phyloP scores from a whole-genome alignment of 2,329 filamentous ascomycete species.

The Thielaviopsis punctulata region DNA sequence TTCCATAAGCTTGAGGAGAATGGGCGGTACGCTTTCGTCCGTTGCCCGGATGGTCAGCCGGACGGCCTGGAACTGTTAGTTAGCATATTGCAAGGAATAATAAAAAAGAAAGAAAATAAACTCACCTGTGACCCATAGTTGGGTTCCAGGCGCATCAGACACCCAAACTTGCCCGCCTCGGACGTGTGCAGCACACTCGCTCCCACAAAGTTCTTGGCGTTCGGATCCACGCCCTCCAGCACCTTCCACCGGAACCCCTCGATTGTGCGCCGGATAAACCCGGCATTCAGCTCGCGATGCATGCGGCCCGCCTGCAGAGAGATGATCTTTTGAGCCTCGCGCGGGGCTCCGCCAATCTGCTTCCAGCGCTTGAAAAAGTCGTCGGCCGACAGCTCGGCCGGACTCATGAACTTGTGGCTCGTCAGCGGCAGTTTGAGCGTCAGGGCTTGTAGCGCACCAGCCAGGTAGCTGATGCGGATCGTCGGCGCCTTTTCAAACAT shows the following conservation, averaged over 20 bases:
- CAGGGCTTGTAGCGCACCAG: conserved; percentile 79
- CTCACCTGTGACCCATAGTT: conserved; percentile 83
- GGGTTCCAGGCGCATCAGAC: conserved; percentile 80
- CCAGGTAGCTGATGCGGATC: conserved; percentile 84
- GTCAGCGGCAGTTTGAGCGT: conserved; percentile 80
- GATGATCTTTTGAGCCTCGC: conserved; percentile 82
- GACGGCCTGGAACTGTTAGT: conserved; percentile 54
- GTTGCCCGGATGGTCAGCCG: conserved; percentile 87
- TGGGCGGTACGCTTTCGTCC: conserved; percentile 68
- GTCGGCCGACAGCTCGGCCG: conserved; percentile 67
- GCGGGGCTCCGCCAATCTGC: conserved; percentile 77
- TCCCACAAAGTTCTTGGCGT: conserved; percentile 83
- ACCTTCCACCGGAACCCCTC: conserved; percentile 83
- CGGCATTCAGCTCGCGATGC: conserved; percentile 47
- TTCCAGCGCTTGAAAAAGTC: conserved; percentile 99
- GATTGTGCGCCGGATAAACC: conserved; percentile 55
- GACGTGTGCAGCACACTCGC: conserved; percentile 71
- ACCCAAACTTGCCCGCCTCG: conserved; percentile 81
- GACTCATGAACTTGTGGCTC: conserved; percentile 93
- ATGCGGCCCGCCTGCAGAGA: conserved; percentile 33
- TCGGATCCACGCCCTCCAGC: conserved; percentile 73
- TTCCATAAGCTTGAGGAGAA: conserved; percentile 75
- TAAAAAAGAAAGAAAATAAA: conserved; percentile 11
- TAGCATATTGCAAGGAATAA: conserved; percentile 12
- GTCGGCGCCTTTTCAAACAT: conserved; percentile 76